These are phyloP conservation scores for Blastomyces gilchristii DNA, from an alignment of 2,329 filamentous ascomycete species.

Conservation along the genomic window DNA sequence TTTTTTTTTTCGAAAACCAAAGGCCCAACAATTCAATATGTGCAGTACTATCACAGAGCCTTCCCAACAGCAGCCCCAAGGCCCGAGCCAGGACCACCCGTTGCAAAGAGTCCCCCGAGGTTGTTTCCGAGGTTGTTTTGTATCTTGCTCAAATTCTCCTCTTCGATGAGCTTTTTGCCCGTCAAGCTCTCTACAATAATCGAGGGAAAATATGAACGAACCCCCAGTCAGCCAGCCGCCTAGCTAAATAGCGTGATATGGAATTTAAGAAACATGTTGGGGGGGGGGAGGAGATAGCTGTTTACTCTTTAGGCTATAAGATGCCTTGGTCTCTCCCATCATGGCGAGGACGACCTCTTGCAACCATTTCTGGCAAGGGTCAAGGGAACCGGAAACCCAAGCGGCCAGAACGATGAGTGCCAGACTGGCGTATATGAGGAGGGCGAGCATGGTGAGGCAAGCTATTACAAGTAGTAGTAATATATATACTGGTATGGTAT, in stretches of 20 bases:
- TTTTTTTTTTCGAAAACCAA: neutral
- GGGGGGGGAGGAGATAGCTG: neutral
- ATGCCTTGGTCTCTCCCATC: conserved; percentile 24
- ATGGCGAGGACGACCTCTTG: conserved; percentile 23
- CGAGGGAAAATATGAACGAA: conserved; percentile 1
- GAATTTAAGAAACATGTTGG: neutral
- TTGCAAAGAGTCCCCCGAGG: conserved; percentile 19
- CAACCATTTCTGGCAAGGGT: conserved; percentile 22
- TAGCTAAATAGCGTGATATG: too few species aligned
- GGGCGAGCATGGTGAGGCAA: conserved; percentile 7
- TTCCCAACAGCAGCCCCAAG: conserved; percentile 2
- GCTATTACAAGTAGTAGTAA: neutral
- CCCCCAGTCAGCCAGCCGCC: neutral
- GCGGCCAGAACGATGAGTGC: conserved; percentile 14
- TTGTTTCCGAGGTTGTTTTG: conserved; percentile 20
- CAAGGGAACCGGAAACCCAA: conserved; percentile 24
- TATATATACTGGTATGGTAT: neutral
- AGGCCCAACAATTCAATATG: neutral
- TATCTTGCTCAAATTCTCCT: conserved; percentile 21
- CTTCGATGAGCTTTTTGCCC: conserved; percentile 19
- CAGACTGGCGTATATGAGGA: conserved; percentile 5
- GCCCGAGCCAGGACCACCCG: conserved; percentile 14
- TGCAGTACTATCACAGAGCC: neutral
- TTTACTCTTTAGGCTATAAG: conserved; percentile 22
- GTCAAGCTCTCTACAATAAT: conserved; percentile 17